A percentile compares a stretch with the other conserved stretches of the same genome.
Conservation (phyloP, 2,329 filamentous ascomycete genomes). For the Penicillium sp. region DNA sequence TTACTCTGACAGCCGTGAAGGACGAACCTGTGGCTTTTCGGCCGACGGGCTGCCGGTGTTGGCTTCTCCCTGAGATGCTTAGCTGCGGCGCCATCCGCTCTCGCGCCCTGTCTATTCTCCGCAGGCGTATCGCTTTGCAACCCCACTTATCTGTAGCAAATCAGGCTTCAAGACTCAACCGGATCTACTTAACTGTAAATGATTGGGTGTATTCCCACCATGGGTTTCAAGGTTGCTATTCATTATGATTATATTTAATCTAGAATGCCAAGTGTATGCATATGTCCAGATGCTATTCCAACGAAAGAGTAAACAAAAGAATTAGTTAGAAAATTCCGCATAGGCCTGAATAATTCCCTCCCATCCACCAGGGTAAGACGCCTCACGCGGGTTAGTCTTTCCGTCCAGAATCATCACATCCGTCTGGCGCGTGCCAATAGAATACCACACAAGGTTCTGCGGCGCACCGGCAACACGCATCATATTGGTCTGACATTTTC, state of each 20-base stretch:
- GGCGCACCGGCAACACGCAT: constrained; percentile 31
- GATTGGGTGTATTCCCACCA: too few relatives aligned
- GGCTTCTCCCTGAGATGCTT: too few relatives aligned
- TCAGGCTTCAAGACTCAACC: too few relatives aligned
- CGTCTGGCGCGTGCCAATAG: constrained; percentile 29
- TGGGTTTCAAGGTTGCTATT: background rate
- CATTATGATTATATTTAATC: constrained; percentile 4
- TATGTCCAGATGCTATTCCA: background rate
- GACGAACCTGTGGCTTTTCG: too few relatives aligned
- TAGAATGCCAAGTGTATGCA: background rate
- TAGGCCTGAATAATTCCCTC: constrained; percentile 31
- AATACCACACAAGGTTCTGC: constrained; percentile 32
- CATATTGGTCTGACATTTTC: constrained; percentile 33
- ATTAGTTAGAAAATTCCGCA: constrained; percentile 16
- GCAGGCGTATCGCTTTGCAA: too few relatives aligned
- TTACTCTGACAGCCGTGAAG: too few relatives aligned
- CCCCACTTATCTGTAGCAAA: too few relatives aligned
- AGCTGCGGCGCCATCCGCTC: too few relatives aligned
- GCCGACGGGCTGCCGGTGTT: too few relatives aligned
- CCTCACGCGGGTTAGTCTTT: constrained; percentile 23
- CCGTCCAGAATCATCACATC: constrained; percentile 34
- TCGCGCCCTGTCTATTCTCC: too few relatives aligned
- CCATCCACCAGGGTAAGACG: constrained; percentile 33
- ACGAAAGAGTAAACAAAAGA: background rate
- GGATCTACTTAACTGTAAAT: too few relatives aligned